Percentiles rank a stretch among this genome's conserved stretches.
Evolutionary conservation across 768 basidiomycete species (phyloP).

Genomic region (Lactarius evosmus): DNA sequence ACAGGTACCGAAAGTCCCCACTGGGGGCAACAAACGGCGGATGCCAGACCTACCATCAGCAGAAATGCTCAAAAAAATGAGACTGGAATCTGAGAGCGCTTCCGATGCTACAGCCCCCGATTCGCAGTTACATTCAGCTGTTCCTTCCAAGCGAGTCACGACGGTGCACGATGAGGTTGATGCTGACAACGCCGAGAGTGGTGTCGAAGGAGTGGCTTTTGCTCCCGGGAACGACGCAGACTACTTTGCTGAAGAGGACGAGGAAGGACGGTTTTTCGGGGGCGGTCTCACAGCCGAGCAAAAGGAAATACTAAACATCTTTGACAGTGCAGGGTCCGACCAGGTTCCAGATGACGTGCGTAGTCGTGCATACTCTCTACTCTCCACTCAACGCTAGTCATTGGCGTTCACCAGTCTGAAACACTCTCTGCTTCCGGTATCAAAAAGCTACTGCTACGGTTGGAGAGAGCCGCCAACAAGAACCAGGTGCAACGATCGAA

Average conservation of each 20-base stretch:
- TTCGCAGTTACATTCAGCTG: slow-evolving; percentile 22
- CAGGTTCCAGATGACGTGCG: slow-evolving; percentile 67
- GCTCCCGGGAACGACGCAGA: slow-evolving; percentile 87
- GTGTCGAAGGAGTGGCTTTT: slow-evolving; percentile 45
- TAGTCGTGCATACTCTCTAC: slow-evolving; percentile 27
- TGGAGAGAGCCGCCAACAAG: slow-evolving; percentile 89
- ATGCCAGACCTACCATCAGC: slow-evolving; percentile 73
- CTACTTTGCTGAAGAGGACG: slow-evolving; percentile 88
- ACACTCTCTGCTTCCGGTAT: slow-evolving; percentile 67
- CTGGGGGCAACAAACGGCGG: slow-evolving; percentile 64
- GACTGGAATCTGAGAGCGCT: slow-evolving; percentile 42
- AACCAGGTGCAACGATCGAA: slow-evolving; percentile 98
- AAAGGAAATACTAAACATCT: slow-evolving; percentile 93
- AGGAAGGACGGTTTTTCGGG: slow-evolving; percentile 89
- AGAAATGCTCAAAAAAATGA: slow-evolving; percentile 82
- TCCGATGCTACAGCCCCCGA: slow-evolving; percentile 15
- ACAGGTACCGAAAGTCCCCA: slow-evolving; percentile 67
- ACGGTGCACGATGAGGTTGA: slow-evolving; percentile 63
- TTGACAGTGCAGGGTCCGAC: slow-evolving; percentile 70
- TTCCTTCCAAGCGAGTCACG: slow-evolving; percentile 40
- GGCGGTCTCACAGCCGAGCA: slow-evolving; percentile 91
- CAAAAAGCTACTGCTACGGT: slow-evolving; percentile 67
- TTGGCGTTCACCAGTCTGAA: slow-evolving; percentile 45
- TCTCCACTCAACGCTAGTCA: background rate
- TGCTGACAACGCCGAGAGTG: slow-evolving; percentile 44